Conservation (phyloP, 1,284 basidiomycete genomes). For the Puccinia novopanici region DNA sequence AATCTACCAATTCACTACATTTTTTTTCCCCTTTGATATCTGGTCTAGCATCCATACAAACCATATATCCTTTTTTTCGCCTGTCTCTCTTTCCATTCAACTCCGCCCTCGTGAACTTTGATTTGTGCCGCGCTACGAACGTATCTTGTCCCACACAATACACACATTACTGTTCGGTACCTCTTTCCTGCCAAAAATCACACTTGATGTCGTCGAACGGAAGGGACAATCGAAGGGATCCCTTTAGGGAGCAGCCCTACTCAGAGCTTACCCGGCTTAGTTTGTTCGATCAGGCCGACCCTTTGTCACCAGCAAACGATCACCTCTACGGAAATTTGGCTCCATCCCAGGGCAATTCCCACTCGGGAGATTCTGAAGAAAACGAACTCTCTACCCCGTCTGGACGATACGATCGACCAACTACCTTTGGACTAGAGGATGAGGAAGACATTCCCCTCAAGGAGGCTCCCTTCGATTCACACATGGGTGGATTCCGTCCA, state of each 20-base stretch:
- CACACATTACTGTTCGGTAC: no score
- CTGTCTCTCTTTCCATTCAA: neutral
- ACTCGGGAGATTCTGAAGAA: constrained; percentile 28
- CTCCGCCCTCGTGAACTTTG: no score
- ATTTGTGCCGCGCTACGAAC: no score
- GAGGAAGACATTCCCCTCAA: constrained; percentile 32
- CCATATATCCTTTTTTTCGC: no score
- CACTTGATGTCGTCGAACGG: constrained; percentile 5
- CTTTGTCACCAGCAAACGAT: neutral
- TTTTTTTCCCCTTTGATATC: neutral
- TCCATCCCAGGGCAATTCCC: constrained; percentile 12
- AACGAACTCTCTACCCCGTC: constrained; percentile 36
- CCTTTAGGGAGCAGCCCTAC: constrained; percentile 12
- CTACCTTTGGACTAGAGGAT: neutral
- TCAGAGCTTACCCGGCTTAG: neutral
- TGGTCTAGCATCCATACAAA: no score
- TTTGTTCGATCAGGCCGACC: neutral
- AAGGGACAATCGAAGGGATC: constrained; percentile 3
- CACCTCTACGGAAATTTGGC: neutral
- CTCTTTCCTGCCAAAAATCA: no score
- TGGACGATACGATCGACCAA: neutral
- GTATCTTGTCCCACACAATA: neutral
- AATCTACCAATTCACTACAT: neutral
- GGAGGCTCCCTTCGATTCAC: constrained; percentile 18
- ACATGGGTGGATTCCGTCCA: constrained; percentile 34